These are phyloP conservation scores for Asterophora parasitica DNA, from an alignment of 768 basidiomycete genomes.

Conservation along the genomic window DNA sequence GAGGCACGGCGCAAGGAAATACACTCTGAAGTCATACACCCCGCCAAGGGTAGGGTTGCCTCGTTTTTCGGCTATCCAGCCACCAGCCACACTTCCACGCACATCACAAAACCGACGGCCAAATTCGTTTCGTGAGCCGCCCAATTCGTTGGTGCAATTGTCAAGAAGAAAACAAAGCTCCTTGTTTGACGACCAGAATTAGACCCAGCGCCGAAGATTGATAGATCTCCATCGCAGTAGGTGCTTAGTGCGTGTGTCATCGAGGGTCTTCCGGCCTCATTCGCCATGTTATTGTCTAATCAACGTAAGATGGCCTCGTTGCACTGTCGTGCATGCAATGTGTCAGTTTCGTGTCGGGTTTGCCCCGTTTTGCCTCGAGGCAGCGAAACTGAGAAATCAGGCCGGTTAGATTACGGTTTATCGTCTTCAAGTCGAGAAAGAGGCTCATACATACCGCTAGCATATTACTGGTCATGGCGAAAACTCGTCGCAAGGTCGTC, in stretches of 20 bases:
- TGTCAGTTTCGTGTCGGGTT: too few species aligned
- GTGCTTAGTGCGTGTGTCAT: background rate
- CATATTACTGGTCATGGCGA: too few species aligned
- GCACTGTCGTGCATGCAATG: background rate
- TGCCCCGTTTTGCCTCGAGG: slow-evolving; percentile 2
- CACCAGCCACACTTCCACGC: background rate
- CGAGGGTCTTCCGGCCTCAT: background rate
- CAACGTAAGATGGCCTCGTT: background rate
- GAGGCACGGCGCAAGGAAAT: slow-evolving; percentile 27
- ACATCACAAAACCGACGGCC: background rate
- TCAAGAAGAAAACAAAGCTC: background rate
- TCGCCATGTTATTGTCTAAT: background rate
- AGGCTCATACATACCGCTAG: too few species aligned
- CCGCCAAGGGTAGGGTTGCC: background rate
- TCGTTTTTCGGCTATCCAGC: background rate
- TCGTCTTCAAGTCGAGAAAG: too few species aligned
- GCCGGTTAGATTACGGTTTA: background rate
- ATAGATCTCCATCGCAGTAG: background rate
- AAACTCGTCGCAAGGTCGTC: background rate
- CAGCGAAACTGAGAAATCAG: background rate
- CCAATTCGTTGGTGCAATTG: background rate
- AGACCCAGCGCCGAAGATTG: background rate
- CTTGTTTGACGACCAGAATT: background rate
- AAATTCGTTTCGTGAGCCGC: background rate
- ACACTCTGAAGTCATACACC: background rate